These are phyloP conservation scores for Sonneratia caseolaris DNA, from an alignment of 345 rosid genomes.

Conservation along the genomic window DNA sequence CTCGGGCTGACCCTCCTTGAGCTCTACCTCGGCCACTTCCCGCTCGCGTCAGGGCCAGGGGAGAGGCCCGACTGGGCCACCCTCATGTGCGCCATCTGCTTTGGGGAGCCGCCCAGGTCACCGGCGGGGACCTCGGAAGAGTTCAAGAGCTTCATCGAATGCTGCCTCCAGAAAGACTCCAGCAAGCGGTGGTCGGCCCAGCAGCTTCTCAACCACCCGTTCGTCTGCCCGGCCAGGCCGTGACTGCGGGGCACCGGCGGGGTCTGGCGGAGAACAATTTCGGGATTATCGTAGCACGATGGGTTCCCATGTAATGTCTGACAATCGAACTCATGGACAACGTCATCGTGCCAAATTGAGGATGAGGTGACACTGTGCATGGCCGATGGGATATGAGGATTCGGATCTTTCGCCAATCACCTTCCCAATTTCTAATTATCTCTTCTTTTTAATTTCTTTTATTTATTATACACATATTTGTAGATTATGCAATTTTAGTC, in stretches of 20 bases:
- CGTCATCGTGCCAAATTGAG: too few species aligned
- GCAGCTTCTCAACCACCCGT: constrained; percentile 59
- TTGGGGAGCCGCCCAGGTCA: constrained; percentile 63
- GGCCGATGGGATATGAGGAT: background rate
- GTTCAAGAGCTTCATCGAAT: constrained; percentile 53
- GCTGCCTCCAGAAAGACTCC: constrained; percentile 76
- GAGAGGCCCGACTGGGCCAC: constrained; percentile 90
- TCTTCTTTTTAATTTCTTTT: background rate
- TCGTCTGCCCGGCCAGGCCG: constrained; percentile 20
- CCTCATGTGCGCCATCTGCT: constrained; percentile 82
- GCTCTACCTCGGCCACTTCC: constrained; percentile 69
- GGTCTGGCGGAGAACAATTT: background rate
- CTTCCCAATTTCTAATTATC: background rate
- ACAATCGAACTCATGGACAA: too few species aligned
- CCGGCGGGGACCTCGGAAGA: constrained; percentile 54
- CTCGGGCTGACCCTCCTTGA: constrained; percentile 71
- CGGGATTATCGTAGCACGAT: too few species aligned
- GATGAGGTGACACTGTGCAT: background rate
- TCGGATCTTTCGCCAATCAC: background rate
- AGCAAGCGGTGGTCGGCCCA: constrained; percentile 58
- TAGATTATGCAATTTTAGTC: background rate
- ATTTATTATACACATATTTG: background rate
- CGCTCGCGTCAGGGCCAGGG: constrained; percentile 42
- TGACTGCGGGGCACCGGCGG: background rate
- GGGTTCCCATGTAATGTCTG: too few species aligned